A percentile compares a stretch with the other conserved stretches of the same genome.
These are phyloP conservation scores for Mycena sp. DNA, from an alignment of 1,284 basidiomycete genomes.

Conservation along the genomic window DNA sequence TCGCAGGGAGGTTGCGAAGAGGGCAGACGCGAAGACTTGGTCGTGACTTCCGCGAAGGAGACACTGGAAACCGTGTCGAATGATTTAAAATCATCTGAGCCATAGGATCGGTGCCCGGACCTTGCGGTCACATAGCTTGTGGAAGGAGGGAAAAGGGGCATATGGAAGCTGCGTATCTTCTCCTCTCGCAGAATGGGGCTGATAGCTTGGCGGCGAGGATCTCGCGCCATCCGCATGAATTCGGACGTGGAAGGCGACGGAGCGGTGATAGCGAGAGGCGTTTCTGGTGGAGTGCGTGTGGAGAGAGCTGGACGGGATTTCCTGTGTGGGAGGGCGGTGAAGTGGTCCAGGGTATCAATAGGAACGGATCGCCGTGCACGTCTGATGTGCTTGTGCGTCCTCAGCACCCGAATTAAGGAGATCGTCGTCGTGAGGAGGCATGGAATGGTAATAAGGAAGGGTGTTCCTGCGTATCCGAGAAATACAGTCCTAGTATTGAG, in stretches of 20 bases:
- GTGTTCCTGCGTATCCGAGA: conserved; percentile 65
- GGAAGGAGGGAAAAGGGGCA: conserved; percentile 35
- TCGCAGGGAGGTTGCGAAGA: no score
- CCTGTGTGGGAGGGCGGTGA: conserved; percentile 36
- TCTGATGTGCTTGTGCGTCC: conserved; percentile 48
- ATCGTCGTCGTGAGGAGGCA: conserved; percentile 57
- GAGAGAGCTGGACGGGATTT: conserved; percentile 6
- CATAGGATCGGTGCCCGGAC: not conserved
- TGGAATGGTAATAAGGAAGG: conserved; percentile 61
- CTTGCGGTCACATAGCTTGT: conserved; percentile 15
- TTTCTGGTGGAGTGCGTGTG: conserved; percentile 22
- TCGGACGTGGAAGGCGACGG: conserved; percentile 31
- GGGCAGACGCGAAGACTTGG: not conserved
- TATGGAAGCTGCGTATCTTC: conserved; percentile 36
- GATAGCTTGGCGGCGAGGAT: conserved; percentile 32
- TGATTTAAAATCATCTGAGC: not conserved
- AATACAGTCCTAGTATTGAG: conserved; percentile 57
- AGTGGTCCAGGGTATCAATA: conserved; percentile 36
- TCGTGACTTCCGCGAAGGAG: conserved; percentile 20
- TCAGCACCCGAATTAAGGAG: conserved; percentile 50
- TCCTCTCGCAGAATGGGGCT: conserved; percentile 31
- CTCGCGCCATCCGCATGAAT: conserved; percentile 28
- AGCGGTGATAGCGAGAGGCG: conserved; percentile 35
- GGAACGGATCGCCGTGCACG: conserved; percentile 41
- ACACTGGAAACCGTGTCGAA: conserved; percentile 29